phyloP scores from a whole-genome alignment of 345 rosid species.

The Linum lewisii region DNA sequence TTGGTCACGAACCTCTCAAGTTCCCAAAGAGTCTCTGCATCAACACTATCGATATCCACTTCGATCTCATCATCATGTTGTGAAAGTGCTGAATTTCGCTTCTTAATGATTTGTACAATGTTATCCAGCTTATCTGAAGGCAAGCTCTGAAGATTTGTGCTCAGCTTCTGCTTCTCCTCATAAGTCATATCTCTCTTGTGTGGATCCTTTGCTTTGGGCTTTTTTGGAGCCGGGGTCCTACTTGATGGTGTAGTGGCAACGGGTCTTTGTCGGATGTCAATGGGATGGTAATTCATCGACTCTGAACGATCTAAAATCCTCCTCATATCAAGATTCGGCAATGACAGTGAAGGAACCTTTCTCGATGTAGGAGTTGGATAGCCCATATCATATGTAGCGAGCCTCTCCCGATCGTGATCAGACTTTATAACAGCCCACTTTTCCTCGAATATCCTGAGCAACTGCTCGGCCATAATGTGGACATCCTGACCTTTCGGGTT shows the following conservation, averaged over 20 bases:
- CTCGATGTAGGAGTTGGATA: constrained; percentile 52
- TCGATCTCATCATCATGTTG: constrained; percentile 92
- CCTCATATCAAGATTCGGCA: constrained; percentile 66
- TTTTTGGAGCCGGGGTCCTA: constrained; percentile 78
- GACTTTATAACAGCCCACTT: constrained; percentile 76
- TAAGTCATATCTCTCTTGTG: constrained; percentile 95
- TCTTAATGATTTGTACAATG: constrained; percentile 87
- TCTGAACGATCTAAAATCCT: constrained; percentile 72
- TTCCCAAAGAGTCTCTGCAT: constrained; percentile 97
- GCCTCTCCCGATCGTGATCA: constrained; percentile 65
- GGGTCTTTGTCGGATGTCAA: constrained; percentile 41
- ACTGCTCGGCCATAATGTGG: constrained; percentile 71
- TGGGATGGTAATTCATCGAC: constrained; percentile 37
- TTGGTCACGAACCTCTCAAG: constrained; percentile 93
- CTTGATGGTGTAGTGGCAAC: constrained; percentile 61
- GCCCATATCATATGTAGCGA: constrained; percentile 45
- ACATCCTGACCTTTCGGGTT: constrained; percentile 98
- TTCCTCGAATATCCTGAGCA: constrained; percentile 69
- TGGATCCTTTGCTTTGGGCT: constrained; percentile 96
- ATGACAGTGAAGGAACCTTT: constrained; percentile 44
- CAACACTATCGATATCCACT: constrained; percentile 95
- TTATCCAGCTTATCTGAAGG: constrained; percentile 92
- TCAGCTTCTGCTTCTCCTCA: constrained; percentile 96
- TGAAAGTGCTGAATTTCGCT: constrained; percentile 70
- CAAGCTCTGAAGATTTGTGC: constrained; percentile 75